Base-by-base conservation (phyloP, 2,329 filamentous ascomycete genomes). In the Dactylellina haptotyla region DNA sequence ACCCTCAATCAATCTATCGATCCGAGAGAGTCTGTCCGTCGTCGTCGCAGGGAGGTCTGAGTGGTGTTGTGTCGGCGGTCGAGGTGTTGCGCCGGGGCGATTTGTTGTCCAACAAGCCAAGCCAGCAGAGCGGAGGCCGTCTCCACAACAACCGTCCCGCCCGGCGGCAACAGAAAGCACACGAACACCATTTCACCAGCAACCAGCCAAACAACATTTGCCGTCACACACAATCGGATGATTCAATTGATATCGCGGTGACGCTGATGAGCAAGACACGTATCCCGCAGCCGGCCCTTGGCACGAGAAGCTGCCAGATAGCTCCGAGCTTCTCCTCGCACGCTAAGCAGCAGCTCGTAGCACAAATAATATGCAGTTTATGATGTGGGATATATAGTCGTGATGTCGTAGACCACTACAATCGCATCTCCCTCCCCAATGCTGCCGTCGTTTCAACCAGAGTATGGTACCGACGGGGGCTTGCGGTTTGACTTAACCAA, bases 81-180 rank as follows among this genome's bases (percentile, higher is more conserved):
- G 39, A 43, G 58, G 48, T 16, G 63, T 46, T 58, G 62, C 39
- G 25, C 50, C 51, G 18, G 51, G 37, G 6, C 28, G 67, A 51
- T 54, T 73, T 73, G 69, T 73, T 73, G 69, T 73, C 37, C 59
- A 72, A 65, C 59, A 72, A 65, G 58, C 50, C 62, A 58, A 51
- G 53, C 37, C n/a, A 18, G 25, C 28, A n/a, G 12, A n/a, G 28
- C 43, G 23, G 37, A 30, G 37, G 28, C 56, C 54, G 69, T 73
- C 69, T 66, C 69, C 69, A 73, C 69, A 73, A 73, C 69, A 73
- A 73, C 69, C 69, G 43, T 50, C 41, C 16, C 18, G 26, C 39
- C 51, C 62, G 58, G 53, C 53, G 48, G 26, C 48, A 8, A 51
- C 48, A 26, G 37, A 12, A n/a, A 14, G 6, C 32, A 5, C 32